Percentiles rank a stretch among this genome's conserved stretches.
Conservation (phyloP, 1,139 yeast genomes). For the Hansenula anomala region DNA sequence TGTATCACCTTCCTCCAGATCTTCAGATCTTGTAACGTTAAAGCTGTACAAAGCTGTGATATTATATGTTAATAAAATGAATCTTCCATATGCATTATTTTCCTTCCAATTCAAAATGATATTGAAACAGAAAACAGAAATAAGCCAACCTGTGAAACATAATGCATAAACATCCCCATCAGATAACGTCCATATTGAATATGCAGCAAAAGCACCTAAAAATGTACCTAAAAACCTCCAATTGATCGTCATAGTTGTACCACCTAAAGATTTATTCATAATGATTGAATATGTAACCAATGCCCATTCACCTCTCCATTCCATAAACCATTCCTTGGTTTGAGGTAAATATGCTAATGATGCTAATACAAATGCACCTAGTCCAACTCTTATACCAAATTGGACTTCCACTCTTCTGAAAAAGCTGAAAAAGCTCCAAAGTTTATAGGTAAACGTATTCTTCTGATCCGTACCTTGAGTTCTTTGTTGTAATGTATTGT, state of each 20-base stretch:
- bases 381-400: conserved; percentile 74
- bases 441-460: conserved; percentile 14
- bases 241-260: conserved; percentile 74
- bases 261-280: conserved; percentile 86
- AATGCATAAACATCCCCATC: conserved; percentile 54
- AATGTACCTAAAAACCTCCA: conserved; percentile 76
- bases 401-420: conserved; percentile 64
- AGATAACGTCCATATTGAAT: conserved; percentile 49
- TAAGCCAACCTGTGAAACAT: conserved; percentile 52
- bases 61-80: conserved; percentile 71
- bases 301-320: conserved; percentile 86
- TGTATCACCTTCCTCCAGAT: conserved; percentile 59
- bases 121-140: conserved; percentile 62
- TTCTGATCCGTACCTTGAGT: conserved; percentile 10
- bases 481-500: conserved; percentile 11
- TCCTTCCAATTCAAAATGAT: conserved; percentile 64
- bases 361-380: conserved; percentile 68
- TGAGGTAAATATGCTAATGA: conserved; percentile 61
- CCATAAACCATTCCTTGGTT: conserved; percentile 48
- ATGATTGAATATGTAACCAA: conserved; percentile 74
- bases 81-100: conserved; percentile 65
- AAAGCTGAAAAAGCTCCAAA: conserved; percentile 41
- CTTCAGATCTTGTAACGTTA: conserved; percentile 56
- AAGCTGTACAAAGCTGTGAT: conserved; percentile 75
- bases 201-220: conserved; percentile 64